Evolutionary conservation across 1,284 basidiomycete genomes (phyloP).

Genomic region (Trichosporon faecale): DNA sequence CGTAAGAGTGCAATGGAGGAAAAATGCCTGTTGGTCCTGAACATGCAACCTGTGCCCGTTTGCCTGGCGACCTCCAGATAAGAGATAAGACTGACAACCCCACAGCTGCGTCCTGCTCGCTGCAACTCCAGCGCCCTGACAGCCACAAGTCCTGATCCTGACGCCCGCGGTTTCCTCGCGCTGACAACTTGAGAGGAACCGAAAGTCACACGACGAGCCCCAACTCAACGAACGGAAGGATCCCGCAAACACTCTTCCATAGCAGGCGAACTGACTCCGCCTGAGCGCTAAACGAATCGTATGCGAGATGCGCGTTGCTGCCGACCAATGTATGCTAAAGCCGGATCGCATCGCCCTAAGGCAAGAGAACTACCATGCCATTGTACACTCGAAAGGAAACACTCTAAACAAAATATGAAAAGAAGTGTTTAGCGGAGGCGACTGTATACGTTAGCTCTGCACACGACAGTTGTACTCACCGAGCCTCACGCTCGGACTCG

Average conservation of each 20-base stretch:
- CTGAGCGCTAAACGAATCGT: not conserved
- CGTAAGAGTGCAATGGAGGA: too few relatives aligned
- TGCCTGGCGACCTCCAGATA: too few relatives aligned
- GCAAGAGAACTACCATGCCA: conserved; percentile 28
- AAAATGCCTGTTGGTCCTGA: too few relatives aligned
- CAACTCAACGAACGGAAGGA: not conserved
- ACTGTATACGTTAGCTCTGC: conserved; percentile 17
- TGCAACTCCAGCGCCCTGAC: too few relatives aligned
- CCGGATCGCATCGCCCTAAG: conserved; percentile 28
- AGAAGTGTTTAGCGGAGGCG: conserved; percentile 30
- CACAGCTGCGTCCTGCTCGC: too few relatives aligned
- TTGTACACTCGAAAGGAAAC: conserved; percentile 21
- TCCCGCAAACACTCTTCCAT: not conserved
- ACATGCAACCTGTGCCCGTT: too few relatives aligned
- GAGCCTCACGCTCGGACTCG: conserved; percentile 99
- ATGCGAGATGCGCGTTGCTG: not conserved
- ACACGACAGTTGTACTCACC: conserved; percentile 62
- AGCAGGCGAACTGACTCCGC: not conserved
- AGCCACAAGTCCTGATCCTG: too few relatives aligned
- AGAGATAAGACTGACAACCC: too few relatives aligned
- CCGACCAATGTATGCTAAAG: conserved; percentile 22
- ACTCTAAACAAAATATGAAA: conserved; percentile 23
- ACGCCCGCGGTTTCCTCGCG: not conserved
- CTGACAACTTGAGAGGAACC: not conserved
- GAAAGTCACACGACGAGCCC: not conserved